These are phyloP conservation scores for Apiospora pterosperma DNA, from an alignment of 2,329 filamentous ascomycete species.

Conservation along the genomic window DNA sequence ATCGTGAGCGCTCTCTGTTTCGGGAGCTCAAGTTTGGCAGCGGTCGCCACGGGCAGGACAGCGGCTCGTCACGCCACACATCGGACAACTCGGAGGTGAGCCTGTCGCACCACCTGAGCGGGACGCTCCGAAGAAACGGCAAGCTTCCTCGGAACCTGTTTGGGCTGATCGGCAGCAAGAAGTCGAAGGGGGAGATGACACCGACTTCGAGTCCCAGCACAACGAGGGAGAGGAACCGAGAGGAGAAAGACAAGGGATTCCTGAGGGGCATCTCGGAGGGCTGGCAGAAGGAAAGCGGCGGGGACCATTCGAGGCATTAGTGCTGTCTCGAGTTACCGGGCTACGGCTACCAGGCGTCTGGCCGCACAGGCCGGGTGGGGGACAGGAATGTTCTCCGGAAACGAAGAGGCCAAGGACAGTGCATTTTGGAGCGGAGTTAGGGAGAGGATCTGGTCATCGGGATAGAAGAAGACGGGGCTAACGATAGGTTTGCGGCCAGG, in stretches of 20 bases:
- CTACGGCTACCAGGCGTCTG: not conserved
- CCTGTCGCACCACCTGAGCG: conserved; percentile 20
- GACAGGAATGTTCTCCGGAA: conserved; percentile 9
- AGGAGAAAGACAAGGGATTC: conserved; percentile 24
- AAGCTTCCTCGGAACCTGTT: conserved; percentile 40
- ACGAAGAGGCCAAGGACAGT: not conserved
- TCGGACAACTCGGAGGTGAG: conserved; percentile 27
- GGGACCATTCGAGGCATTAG: conserved; percentile 29
- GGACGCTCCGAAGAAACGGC: conserved; percentile 34
- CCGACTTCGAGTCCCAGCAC: conserved; percentile 12
- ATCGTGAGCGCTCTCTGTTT: conserved; percentile 14
- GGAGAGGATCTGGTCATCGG: not conserved
- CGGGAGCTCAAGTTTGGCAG: conserved; percentile 16
- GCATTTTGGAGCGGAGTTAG: not conserved
- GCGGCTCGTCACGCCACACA: conserved; percentile 22
- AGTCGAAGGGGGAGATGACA: conserved; percentile 15
- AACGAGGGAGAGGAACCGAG: conserved; percentile 24
- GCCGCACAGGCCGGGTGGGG: not conserved
- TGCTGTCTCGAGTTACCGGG: conserved; percentile 9
- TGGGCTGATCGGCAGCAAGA: conserved; percentile 37
- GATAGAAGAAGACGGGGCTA: not conserved
- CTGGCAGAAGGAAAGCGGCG: conserved; percentile 21
- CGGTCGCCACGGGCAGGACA: conserved; percentile 14
- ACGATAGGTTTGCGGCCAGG: too few species aligned
- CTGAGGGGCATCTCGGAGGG: conserved; percentile 26